These are phyloP conservation scores for Penicillium frequentans DNA, from an alignment of 2,329 filamentous ascomycete genomes.

Conservation along the genomic window DNA sequence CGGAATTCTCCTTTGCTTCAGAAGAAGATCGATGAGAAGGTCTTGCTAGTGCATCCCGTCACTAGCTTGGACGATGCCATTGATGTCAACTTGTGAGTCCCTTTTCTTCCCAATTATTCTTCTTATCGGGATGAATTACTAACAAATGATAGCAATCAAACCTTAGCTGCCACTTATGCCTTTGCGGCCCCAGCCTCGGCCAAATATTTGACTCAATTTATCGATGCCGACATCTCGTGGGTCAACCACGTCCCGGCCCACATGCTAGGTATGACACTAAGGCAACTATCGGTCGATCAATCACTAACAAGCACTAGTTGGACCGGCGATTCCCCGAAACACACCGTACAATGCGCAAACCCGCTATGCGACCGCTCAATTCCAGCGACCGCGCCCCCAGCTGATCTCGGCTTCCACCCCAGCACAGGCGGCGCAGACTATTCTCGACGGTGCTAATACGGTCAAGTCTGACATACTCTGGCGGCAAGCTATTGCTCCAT, in stretches of 20 bases:
- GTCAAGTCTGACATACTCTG: constrained; percentile 19
- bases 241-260: constrained; percentile 59
- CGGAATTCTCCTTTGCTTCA: constrained; percentile 29
- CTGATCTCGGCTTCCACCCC: constrained; percentile 30
- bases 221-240: constrained; percentile 52
- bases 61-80: constrained; percentile 58
- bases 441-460: constrained; percentile 17
- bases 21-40: constrained; percentile 44
- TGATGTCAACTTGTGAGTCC: constrained; percentile 40
- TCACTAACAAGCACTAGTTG: constrained; percentile 14
- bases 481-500: constrained; percentile 35
- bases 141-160: constrained; percentile 19
- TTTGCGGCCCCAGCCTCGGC: constrained; percentile 52
- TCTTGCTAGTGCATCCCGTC: constrained; percentile 49
- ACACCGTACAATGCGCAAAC: constrained; percentile 39
- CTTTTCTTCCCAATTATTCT: not conserved
- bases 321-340: constrained; percentile 28
- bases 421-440: constrained; percentile 8
- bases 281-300: not conserved
- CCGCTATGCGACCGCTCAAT: constrained; percentile 47
- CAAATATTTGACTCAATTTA: constrained; percentile 62
- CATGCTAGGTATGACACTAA: constrained; percentile 46
- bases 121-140: not conserved
- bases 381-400: constrained; percentile 49
- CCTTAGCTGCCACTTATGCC: constrained; percentile 52